These are phyloP conservation scores for Dictyostelium purpureum DNA, from an alignment of 78 protist species.

Conservation along the genomic window DNA sequence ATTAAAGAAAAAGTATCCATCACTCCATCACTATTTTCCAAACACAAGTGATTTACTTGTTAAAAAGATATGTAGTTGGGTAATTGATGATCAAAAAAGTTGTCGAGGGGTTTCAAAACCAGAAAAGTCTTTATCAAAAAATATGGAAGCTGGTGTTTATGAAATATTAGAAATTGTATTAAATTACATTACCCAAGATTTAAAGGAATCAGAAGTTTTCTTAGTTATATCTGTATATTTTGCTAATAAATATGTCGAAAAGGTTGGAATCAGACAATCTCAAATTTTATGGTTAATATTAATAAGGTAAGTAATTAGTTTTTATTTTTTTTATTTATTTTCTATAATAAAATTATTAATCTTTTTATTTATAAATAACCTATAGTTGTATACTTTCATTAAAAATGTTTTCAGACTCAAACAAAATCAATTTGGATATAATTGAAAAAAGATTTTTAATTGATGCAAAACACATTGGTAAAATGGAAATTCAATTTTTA, in stretches of 20 bases:
- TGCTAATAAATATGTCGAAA: constrained; percentile 41
- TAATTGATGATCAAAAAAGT: neutral
- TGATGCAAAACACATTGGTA: neutral
- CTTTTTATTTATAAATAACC: neutral
- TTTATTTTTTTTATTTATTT: neutral
- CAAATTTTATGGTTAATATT: constrained; percentile 34
- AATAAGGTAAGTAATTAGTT: constrained; percentile 1
- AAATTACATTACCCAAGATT: constrained; percentile 3
- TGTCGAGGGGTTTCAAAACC: neutral
- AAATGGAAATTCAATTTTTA: constrained; percentile 38
- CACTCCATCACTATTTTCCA: neutral
- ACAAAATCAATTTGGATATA: neutral
- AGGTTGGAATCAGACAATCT: constrained; percentile 20
- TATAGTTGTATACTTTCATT: constrained; percentile 16
- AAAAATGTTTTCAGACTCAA: constrained; percentile 27
- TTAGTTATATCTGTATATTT: neutral
- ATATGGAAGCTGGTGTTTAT: constrained; percentile 22
- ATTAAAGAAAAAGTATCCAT: neutral
- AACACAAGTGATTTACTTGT: neutral
- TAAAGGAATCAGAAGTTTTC: neutral
- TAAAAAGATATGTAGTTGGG: constrained; percentile 34
- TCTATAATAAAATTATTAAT: neutral
- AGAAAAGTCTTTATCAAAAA: neutral
- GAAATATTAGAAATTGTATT: constrained; percentile 15
- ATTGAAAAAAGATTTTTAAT: constrained; percentile 20